Conservation (phyloP, 495 filamentous ascomycete genomes). For the Parathielavia appendiculata region DNA sequence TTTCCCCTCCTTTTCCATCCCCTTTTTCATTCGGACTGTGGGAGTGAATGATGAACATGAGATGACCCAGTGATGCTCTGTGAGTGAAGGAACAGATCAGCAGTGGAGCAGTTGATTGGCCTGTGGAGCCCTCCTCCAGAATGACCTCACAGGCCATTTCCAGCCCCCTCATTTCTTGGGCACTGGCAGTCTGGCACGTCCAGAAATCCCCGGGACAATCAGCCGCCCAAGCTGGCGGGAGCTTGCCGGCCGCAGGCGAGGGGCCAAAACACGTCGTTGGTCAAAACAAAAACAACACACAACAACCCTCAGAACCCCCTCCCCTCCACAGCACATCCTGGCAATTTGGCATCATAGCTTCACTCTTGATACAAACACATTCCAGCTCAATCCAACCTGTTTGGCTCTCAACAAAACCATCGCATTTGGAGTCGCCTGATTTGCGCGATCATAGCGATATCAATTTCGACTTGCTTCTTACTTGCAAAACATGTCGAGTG, state of each 20-base stretch:
- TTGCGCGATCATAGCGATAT: slow-evolving; percentile 25
- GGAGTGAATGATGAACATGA: background rate
- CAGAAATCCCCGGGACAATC: background rate
- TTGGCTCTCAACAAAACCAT: slow-evolving; percentile 10
- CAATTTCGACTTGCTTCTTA: background rate
- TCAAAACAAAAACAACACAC: slow-evolving; percentile 19
- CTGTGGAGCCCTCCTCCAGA: background rate
- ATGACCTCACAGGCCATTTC: slow-evolving; percentile 19
- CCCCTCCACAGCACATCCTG: slow-evolving; percentile 6
- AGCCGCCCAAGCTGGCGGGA: background rate
- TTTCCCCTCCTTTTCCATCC: no score
- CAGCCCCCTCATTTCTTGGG: slow-evolving; percentile 21
- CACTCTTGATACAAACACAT: background rate
- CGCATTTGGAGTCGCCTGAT: slow-evolving; percentile 30
- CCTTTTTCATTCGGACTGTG: no score
- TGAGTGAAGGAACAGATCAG: background rate
- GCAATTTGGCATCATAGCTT: slow-evolving; percentile 10
- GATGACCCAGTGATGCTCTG: background rate
- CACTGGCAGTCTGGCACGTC: no score
- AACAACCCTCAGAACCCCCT: slow-evolving; percentile 6
- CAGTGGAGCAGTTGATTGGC: slow-evolving; percentile 14
- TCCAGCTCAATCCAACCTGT: background rate
- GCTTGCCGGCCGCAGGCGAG: background rate
- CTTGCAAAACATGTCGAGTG: slow-evolving; percentile 36
- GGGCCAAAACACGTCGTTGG: slow-evolving; percentile 10